Conservation (phyloP, 2,329 filamentous ascomycete genomes). For the Byssoonygena ceratinophila region DNA sequence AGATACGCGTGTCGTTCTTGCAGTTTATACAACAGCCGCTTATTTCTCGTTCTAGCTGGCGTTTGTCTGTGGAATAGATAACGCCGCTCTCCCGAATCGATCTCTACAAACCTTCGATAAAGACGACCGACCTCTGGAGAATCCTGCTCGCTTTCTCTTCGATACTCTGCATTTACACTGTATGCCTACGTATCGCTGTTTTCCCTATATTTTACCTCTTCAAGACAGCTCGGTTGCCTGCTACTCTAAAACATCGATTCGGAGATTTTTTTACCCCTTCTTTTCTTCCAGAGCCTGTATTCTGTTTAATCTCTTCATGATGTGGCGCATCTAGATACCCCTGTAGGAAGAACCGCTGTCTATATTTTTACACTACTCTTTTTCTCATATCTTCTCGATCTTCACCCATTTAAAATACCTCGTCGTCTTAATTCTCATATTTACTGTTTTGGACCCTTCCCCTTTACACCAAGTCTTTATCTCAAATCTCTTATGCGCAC, state of each 20-base stretch:
- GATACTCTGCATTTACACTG: neutral
- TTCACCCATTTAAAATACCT: neutral
- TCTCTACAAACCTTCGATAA: too few relatives aligned
- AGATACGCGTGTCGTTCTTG: too few relatives aligned
- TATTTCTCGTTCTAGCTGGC: too few relatives aligned
- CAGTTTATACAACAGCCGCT: too few relatives aligned
- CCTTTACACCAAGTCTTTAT: too few relatives aligned
- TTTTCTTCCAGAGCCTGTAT: too few relatives aligned
- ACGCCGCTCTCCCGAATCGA: too few relatives aligned
- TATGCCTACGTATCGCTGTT: neutral
- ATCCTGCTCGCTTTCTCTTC: neutral
- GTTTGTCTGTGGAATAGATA: neutral
- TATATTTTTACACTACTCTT: neutral
- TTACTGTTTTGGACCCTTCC: neutral
- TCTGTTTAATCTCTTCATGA: neutral
- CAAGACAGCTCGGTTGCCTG: neutral
- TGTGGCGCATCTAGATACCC: neutral
- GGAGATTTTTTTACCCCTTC: neutral
- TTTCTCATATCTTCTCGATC: neutral
- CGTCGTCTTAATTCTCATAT: neutral
- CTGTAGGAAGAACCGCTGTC: neutral
- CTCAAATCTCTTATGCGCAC: neutral
- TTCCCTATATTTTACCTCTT: neutral
- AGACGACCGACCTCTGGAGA: too few relatives aligned
- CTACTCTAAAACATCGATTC: neutral